These are phyloP conservation scores for Eucommia ulmoides DNA, from an alignment of 257 asterid species.

Conservation along the genomic window DNA sequence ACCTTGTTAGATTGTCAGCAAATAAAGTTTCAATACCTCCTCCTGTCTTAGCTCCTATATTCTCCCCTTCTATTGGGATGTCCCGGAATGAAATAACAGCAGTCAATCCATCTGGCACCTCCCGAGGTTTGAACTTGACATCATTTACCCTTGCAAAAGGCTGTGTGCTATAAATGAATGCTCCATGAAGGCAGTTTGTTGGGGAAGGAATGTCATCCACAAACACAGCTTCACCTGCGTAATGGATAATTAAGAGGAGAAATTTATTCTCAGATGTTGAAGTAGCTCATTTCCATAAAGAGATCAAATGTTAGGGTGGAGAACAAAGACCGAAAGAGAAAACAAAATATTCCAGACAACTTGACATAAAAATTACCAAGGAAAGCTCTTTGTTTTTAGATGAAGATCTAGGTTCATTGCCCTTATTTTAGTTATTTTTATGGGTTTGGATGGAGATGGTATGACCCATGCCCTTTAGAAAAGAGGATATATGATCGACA, in stretches of 20 bases:
- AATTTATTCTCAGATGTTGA: too few species aligned
- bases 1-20: conserved; percentile 36
- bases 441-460: too few species aligned
- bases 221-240: conserved; percentile 64
- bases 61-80: conserved; percentile 49
- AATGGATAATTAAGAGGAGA: conserved; percentile 5
- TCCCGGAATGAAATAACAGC: conserved; percentile 43
- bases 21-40: conserved; percentile 48
- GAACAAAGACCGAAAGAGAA: too few species aligned
- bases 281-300: too few species aligned
- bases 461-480: too few species aligned
- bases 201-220: conserved; percentile 80
- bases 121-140: conserved; percentile 21
- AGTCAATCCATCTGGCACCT: conserved; percentile 21
- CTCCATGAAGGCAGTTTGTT: conserved; percentile 48
- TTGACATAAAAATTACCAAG: too few species aligned
- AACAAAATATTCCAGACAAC: too few species aligned
- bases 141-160: conserved; percentile 45
- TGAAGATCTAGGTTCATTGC: too few species aligned
- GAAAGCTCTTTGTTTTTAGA: too few species aligned
- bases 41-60: conserved; percentile 24
- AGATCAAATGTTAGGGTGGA: too few species aligned
- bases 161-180: conserved; percentile 49
- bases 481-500: too few species aligned
- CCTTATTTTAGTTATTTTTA: too few species aligned